Percentiles rank a stretch among this genome's conserved stretches.
Evolutionary conservation across 208 protist genomes (phyloP).

Genomic region (Wallacemonas rigidus): DNA sequence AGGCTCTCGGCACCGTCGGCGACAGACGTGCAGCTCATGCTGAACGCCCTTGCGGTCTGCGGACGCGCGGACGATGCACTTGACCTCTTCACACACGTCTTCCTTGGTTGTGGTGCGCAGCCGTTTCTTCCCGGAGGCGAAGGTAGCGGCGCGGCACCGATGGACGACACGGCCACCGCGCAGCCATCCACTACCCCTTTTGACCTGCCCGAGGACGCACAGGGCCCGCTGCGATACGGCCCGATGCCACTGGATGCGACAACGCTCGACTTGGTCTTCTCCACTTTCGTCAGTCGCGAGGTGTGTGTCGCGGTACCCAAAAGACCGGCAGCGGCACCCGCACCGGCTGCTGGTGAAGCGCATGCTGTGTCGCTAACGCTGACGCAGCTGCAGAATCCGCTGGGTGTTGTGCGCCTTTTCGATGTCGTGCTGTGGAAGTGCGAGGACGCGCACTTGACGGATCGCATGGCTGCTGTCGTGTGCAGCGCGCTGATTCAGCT

Average conservation of each 20-base stretch:
- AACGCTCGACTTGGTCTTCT: slow-evolving; percentile 69
- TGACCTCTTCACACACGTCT: slow-evolving; percentile 39
- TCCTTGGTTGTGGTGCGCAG: slow-evolving; percentile 26
- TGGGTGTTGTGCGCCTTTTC: slow-evolving; percentile 49
- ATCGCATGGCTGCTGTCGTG: slow-evolving; percentile 57
- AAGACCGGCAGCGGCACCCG: not conserved
- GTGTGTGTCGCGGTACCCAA: not conserved
- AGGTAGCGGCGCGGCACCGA: not conserved
- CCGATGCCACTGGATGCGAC: slow-evolving; percentile 34
- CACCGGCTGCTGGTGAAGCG: not conserved
- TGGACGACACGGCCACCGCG: not conserved
- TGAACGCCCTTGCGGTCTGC: slow-evolving; percentile 50
- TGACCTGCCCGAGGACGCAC: slow-evolving; percentile 1
- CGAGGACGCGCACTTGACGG: slow-evolving; percentile 76
- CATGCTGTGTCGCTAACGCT: slow-evolving; percentile 9
- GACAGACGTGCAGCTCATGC: slow-evolving; percentile 53
- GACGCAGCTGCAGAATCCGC: slow-evolving; percentile 29
- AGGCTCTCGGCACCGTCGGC: slow-evolving; percentile 17
- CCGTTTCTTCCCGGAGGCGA: slow-evolving; percentile 14
- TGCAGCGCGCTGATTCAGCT: slow-evolving; percentile 69
- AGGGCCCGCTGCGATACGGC: slow-evolving; percentile 2
- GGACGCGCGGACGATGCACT: slow-evolving; percentile 42
- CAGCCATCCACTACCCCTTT: not conserved
- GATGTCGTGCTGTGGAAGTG: slow-evolving; percentile 57
- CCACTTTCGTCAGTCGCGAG: slow-evolving; percentile 33